A percentile compares a stretch with the other conserved stretches of the same genome.
phyloP scores from a whole-genome alignment of 305 asterid genomes.

The Fraxinus latifolia region DNA sequence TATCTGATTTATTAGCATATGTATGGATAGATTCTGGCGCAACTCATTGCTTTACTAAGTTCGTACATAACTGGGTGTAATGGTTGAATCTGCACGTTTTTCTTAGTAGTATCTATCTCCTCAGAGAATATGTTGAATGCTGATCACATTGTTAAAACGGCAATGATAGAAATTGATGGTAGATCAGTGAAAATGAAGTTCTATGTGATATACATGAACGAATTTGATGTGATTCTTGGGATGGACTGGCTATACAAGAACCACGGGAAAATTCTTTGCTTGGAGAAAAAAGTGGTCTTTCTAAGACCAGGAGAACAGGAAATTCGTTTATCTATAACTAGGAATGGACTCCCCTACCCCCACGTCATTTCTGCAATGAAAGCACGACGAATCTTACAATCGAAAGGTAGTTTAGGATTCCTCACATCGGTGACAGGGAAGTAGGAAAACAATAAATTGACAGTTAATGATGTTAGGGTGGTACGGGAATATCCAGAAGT shows the following conservation, averaged over 20 bases:
- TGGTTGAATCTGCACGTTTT: not conserved
- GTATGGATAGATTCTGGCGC: not conserved
- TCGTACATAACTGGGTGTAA: not conserved
- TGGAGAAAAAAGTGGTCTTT: not conserved
- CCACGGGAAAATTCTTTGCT: not conserved
- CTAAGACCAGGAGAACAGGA: too few relatives aligned
- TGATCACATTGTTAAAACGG: not conserved
- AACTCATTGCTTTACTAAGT: not conserved
- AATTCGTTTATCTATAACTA: too few relatives aligned
- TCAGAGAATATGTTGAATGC: too few relatives aligned
- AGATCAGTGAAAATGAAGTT: not conserved
- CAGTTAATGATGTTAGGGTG: too few relatives aligned
- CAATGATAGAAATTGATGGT: not conserved
- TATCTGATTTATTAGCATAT: not conserved
- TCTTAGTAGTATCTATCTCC: not conserved
- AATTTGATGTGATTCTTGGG: not conserved
- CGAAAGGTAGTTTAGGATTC: too few relatives aligned
- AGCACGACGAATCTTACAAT: too few relatives aligned
- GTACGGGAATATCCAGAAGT: too few relatives aligned
- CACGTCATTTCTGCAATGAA: too few relatives aligned
- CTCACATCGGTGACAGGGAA: too few relatives aligned
- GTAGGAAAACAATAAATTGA: too few relatives aligned
- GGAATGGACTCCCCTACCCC: not conserved
- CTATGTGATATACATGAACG: too few relatives aligned
- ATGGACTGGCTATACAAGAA: not conserved